Base-by-base conservation (phyloP, 2,329 filamentous ascomycete species). In the Xylariaceae sp. region DNA sequence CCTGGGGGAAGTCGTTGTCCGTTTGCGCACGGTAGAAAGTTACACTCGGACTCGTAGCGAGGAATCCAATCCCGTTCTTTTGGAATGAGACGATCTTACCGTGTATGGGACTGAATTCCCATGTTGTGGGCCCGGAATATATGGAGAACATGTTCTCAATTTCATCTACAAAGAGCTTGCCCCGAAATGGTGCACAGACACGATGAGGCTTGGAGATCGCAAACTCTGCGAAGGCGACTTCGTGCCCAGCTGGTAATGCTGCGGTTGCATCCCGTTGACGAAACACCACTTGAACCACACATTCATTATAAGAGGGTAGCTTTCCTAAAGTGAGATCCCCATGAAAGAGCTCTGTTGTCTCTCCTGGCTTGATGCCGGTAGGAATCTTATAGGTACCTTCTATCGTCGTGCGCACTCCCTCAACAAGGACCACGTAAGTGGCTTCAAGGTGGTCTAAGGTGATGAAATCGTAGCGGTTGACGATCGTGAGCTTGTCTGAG, bases 1-100 rank as follows among this genome's bases (percentile, higher is more conserved):
- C 77, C 70, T 62, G 75, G 66, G 10, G 80, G 77, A 34, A 76
- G 74, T 89, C 86, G 67, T 88, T 88, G 72, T 88, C 84, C 0
- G 85, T 88, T 51, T 80, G 77, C 1, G 86, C 82, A 23, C 86
- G 84, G 74, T 85, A 88, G 67, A 88, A 67, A 3, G 69, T 70
- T n/a, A 72, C 65, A 6, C 56, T 30, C 8, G 63, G 63, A 18
- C 58, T 63, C 2, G 57, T 53, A 4, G 68, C 65, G 18, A 72
- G 59, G 53, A 72, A 66, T 8, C 67, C 62, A 7, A 55, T 57
- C 1, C 62, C 59, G 47, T 70, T 69, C 63, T 70, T 72, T 62
- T 51, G 57, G 35, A 68, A 55, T 1, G 69, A 69, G n/a, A 45
- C 57, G 9, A 72, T 60, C 39, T 65, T 62, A 17, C 70, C 70